Base-by-base conservation (phyloP, 192 early-diverging fungal species). In the Neocallimastix lanati region DNA sequence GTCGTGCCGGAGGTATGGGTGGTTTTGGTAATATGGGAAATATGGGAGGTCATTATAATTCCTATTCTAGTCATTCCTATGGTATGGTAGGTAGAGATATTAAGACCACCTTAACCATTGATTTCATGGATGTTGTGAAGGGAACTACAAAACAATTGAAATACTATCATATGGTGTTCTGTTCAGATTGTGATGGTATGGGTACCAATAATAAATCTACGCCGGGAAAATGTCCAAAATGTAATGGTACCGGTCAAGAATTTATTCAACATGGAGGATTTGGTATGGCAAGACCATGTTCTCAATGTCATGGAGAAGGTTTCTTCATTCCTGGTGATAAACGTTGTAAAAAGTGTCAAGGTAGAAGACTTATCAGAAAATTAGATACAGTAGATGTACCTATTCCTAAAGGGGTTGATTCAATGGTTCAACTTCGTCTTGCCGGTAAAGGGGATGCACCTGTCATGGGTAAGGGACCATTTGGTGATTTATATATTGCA, bases 61-160 rank as follows among this genome's bases (percentile, higher is more conserved):
- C 78, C 6, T n/a, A 37, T 9, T 27, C 81, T 25, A 67, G n/a
- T n/a, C 50, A 67, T 50, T 50, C 40, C 21, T n/a, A 67, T 67
- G 50, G 50, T 67, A 67, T 67, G 13, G 84, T 82, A 13, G 94
- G 93, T 37, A 86, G 90, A 21, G 88, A 92, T 82, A 86, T 95
- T 76, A 88, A 93, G 36, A 84, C 88, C 2, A 79, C 84, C 18
- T 82, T 94, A 36, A 89, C 88, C 14, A 86, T 98, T 15, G 78
- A 91, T 15, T 98, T 96, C 80, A 96, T 96, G 95, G 94, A 96
- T 30, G 94, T 96, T 5, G 92, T 92, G 12, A 92, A 92, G 76
- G 97, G 97, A 28, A 77, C 90, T 1, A 88, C 86, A 77, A 93
- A 91, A 80, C 80, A 82, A 12, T 84, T 98, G 29, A 87, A 85